These are phyloP conservation scores for Saccharum hybrid DNA, from an alignment of 202 grass and related monocot species.

Conservation along the genomic window DNA sequence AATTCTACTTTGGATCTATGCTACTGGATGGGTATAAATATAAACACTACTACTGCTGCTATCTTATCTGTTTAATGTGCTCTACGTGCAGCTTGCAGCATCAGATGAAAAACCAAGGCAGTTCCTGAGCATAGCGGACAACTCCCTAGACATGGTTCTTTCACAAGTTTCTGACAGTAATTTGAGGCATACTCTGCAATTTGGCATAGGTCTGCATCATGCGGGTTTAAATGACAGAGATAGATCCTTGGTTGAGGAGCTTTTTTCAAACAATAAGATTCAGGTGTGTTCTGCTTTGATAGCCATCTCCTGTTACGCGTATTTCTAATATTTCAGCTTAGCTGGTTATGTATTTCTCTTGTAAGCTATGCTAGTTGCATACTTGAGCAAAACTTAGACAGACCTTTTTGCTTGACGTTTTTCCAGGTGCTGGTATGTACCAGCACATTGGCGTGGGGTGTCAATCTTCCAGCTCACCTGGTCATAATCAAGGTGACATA, in stretches of 20 bases:
- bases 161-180: slow-evolving; percentile 93
- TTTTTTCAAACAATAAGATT: slow-evolving; percentile 98
- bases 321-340: slow-evolving; percentile 3
- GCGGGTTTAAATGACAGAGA: slow-evolving; percentile 97
- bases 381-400: slow-evolving; percentile 33
- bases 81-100: slow-evolving; percentile 71
- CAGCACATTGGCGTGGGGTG: slow-evolving; percentile 98
- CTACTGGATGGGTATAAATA: slow-evolving; percentile 22
- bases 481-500: slow-evolving; percentile 93
- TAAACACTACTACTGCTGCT: slow-evolving; percentile 5
- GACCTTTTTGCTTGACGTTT: slow-evolving; percentile 36
- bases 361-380: slow-evolving; percentile 13
- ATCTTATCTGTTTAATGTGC: slow-evolving; percentile 46
- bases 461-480: slow-evolving; percentile 96
- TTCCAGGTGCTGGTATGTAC: slow-evolving; percentile 87
- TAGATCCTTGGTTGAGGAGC: slow-evolving; percentile 90
- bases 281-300: slow-evolving; percentile 61
- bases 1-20: slow-evolving; percentile 43
- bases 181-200: slow-evolving; percentile 94
- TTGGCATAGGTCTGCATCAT: slow-evolving; percentile 98
- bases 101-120: slow-evolving; percentile 97
- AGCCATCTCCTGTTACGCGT: slow-evolving; percentile 17
- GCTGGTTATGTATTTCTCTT: slow-evolving; percentile 5
- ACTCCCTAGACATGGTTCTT: slow-evolving; percentile 87
- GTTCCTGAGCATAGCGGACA: slow-evolving; percentile 87